Base-by-base conservation (phyloP, 345 rosid genomes). In the Geranium rotundifolium region DNA sequence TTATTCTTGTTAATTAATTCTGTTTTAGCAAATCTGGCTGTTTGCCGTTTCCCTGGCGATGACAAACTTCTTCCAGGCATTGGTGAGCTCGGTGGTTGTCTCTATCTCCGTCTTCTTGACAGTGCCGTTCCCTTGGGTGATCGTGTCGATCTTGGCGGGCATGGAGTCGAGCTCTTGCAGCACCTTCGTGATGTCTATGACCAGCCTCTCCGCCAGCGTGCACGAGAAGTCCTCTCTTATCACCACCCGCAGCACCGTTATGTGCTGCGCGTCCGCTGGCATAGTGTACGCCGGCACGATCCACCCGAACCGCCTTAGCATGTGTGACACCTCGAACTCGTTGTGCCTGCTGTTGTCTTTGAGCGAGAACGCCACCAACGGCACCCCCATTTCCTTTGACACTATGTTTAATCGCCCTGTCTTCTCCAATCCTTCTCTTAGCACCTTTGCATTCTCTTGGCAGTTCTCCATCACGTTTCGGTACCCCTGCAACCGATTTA, bases 271-370 rank as follows among this genome's bases (percentile, higher is more conserved):
- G 58, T 89, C 82, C 0, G 96, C 90, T 0, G 98, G n/a, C n/a
- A n/a, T n/a, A n/a, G n/a, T n/a, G n/a, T n/a, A n/a, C n/a, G n/a
- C n/a, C n/a, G n/a, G n/a, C 65, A 91, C 96, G 0, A 91, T 89
- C 96, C 98, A 91, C 0, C 98, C 96, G n/a, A 78, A 89, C 12
- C 98, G 87, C 4, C 96, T 85, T 18, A 91, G 81, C 85, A 73
- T 72, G 37, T 91, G 95, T 0, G 98, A 75, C 41, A 91, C 79
- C 71, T 89, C 92, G 19, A 87, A 89, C 64, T 91, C 98, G 18
- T 79, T 69, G 63, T 91, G 88, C 15, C 75, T 64, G 70, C 71
- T 74, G 64, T 79, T 76, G 79, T 91, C 89, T 65, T 84, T 87
- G 65, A 91, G 87, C 4, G 98, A 91, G 70, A 91, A 89, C 18